Conservation (phyloP, 169 alveolate species). For the Cryptosporidium felis region DNA sequence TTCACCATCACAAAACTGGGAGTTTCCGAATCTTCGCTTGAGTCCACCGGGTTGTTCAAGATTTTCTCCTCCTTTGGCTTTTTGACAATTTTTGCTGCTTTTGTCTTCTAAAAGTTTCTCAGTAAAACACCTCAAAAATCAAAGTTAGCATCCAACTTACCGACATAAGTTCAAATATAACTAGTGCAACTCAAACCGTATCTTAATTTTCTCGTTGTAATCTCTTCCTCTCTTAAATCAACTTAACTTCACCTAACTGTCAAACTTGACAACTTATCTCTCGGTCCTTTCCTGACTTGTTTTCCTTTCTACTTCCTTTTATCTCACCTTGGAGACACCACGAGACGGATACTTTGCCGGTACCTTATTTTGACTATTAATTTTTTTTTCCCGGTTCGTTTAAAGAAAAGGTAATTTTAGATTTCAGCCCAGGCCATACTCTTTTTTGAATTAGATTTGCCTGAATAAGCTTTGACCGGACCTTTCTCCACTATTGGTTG, state of each 20-base stretch:
- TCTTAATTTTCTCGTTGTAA: too few species aligned
- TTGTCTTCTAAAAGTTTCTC: slow-evolving; percentile 38
- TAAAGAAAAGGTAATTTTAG: too few species aligned
- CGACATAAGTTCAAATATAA: too few species aligned
- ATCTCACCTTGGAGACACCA: slow-evolving; percentile 20
- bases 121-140: too few species aligned
- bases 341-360: slow-evolving; percentile 67
- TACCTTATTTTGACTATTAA: background rate
- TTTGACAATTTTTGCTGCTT: background rate
- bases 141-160: slow-evolving; percentile 44
- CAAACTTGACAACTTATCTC: slow-evolving; percentile 3
- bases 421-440: too few species aligned
- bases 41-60: background rate
- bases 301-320: background rate
- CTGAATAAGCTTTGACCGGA: too few species aligned
- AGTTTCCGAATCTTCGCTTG: slow-evolving; percentile 67
- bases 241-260: too few species aligned
- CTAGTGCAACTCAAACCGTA: too few species aligned
- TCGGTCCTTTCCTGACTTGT: background rate
- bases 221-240: too few species aligned
- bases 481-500: too few species aligned
- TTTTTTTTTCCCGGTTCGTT: too few species aligned
- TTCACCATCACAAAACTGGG: slow-evolving; percentile 62
- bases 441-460: too few species aligned
- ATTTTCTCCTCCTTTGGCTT: slow-evolving; percentile 21